Conservation (phyloP, 108 stramenopile genomes). For the Conticribra weissflogii region DNA sequence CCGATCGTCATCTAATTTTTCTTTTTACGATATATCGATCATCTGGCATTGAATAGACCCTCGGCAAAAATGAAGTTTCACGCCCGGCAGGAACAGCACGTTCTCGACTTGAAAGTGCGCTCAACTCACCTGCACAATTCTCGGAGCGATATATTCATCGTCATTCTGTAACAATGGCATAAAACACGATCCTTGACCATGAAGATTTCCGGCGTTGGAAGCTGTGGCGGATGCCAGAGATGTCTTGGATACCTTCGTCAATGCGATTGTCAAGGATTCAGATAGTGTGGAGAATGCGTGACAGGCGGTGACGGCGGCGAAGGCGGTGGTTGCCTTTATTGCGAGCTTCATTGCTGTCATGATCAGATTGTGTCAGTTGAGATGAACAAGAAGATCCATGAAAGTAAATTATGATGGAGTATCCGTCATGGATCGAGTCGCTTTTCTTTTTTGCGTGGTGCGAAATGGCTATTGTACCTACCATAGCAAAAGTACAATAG, state of each 20-base stretch:
- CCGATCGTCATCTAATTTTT: conserved; percentile 3
- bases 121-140: conserved; percentile 77
- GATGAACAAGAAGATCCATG: no score
- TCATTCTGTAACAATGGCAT: conserved; percentile 82
- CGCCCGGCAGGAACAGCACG: conserved; percentile 1
- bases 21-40: neutral
- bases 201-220: conserved; percentile 34
- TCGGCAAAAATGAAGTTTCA: neutral
- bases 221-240: neutral
- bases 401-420: no score
- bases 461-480: no score
- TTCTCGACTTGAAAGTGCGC: neutral
- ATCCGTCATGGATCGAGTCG: no score
- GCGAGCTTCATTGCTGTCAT: neutral
- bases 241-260: neutral
- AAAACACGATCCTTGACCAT: conserved; percentile 82
- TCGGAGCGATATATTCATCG: conserved; percentile 81
- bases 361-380: no score
- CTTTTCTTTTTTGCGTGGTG: no score
- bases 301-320: neutral
- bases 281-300: neutral
- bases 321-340: neutral
- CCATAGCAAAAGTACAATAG: no score
- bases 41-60: neutral
- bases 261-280: neutral